Evolutionary conservation across 495 filamentous ascomycete genomes (phyloP), one percentile per base, ranked within the genome.

Genomic region (Xylaria bambusicola): DNA sequence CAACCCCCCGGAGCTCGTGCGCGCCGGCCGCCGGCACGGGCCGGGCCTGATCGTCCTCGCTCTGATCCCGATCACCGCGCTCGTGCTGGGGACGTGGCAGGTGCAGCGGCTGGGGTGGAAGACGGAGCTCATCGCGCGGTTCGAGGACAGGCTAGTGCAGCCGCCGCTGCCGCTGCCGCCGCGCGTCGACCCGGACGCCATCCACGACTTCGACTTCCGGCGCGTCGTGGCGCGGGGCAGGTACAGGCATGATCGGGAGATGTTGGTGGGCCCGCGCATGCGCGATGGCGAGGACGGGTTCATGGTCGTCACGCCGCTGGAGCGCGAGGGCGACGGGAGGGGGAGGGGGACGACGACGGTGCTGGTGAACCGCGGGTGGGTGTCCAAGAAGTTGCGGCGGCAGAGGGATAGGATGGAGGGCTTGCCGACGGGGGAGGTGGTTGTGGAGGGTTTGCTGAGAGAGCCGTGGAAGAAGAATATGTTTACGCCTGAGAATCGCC

Each of bases 391-490:
- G 59, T 67, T 86, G 58, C 80, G 80, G 62, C 71, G 82, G 41
- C 88, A 94, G 73, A 72, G 76, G 64, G 79, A 79, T 50, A 73
- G 92, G 23, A 71, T 71, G 7, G 79, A 82, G 26, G 82, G 83
- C 3, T 57, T 97, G 52, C 85, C 86, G 2, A 66, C 68, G 31
- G 90, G 82, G 0, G 82, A 85, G 65, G 87, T 98, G 2, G 82
- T 78, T 6, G 85, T 98, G 1, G 85, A 95, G 69, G 94, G 94
- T 3, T 69, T 98, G 68, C 71, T 98, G 68, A 75, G 94, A 53
- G 84, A 92, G 77, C 93, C 95, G 27, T 95, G 90, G 87, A 90
- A 92, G 81, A 95, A 91, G 82, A 98, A 98, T 68, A 87, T 92
- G 82, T 98, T 98, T 67, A 98, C 94, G 57, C 94, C 94, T 0